A percentile compares a stretch with the other conserved stretches of the same genome.
These are phyloP conservation scores for Phytophthora macrochlamydospora DNA, from an alignment of 352 stramenopile genomes.

Conservation along the genomic window DNA sequence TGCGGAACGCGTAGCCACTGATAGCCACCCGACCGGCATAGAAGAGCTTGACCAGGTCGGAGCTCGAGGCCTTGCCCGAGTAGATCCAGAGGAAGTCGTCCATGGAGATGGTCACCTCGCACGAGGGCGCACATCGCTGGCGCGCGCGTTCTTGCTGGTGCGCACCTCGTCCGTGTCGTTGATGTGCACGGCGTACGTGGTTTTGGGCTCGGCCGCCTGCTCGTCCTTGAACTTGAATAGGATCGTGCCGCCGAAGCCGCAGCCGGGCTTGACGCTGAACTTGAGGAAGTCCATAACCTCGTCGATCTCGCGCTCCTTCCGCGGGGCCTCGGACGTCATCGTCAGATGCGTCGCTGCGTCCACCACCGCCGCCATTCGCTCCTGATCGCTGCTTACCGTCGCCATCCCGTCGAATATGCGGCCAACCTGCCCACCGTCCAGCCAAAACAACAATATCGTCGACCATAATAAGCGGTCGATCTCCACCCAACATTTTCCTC, in stretches of 20 bases:
- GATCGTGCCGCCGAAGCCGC: conserved; percentile 79
- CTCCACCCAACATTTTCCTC: conserved; percentile 26
- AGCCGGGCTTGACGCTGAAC: conserved; percentile 80
- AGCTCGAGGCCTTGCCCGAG: conserved; percentile 81
- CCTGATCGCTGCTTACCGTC: conserved; percentile 21
- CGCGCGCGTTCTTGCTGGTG: conserved; percentile 61
- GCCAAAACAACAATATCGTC: conserved; percentile 25
- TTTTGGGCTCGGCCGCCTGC: conserved; percentile 36
- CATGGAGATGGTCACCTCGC: conserved; percentile 85
- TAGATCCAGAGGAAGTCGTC: conserved; percentile 90
- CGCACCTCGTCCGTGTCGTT: conserved; percentile 48
- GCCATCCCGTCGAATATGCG: background rate
- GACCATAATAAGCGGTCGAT: background rate
- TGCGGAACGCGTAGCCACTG: conserved; percentile 83
- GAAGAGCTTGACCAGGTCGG: conserved; percentile 80
- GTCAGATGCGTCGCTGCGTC: conserved; percentile 1
- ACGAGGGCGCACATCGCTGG: conserved; percentile 51
- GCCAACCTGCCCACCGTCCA: conserved; percentile 5
- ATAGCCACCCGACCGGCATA: conserved; percentile 80
- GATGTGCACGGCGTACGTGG: conserved; percentile 76
- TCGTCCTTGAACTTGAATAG: conserved; percentile 83
- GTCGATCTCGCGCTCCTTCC: conserved; percentile 79
- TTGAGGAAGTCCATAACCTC: conserved; percentile 89
- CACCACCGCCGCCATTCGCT: background rate
- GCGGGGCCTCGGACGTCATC: background rate